These are phyloP conservation scores for Fagopyrum homotropicum DNA, from an alignment of 148 eudicot species.

Conservation along the genomic window DNA sequence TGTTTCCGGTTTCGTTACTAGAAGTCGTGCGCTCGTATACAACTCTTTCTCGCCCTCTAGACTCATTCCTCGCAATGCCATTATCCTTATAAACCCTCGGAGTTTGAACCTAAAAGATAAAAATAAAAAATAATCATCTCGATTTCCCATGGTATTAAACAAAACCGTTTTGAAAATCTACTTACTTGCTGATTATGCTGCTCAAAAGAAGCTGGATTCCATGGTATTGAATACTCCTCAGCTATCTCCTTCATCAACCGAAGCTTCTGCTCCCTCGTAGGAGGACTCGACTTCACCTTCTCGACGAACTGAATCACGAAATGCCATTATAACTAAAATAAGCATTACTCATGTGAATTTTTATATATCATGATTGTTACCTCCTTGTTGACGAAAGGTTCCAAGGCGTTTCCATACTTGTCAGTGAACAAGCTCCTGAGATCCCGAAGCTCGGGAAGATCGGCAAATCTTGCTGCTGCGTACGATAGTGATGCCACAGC, in stretches of 20 bases:
- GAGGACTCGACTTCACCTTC: conserved; percentile 40
- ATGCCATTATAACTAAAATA: background rate
- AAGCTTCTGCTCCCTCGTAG: conserved; percentile 60
- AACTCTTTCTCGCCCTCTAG: background rate
- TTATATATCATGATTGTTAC: conserved; percentile 23
- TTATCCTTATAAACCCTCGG: background rate
- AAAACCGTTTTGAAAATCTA: background rate
- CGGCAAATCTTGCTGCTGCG: conserved; percentile 94
- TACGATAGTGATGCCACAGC: conserved; percentile 65
- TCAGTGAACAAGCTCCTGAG: conserved; percentile 52
- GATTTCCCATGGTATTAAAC: background rate
- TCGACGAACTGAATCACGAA: conserved; percentile 38
- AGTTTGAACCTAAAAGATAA: background rate
- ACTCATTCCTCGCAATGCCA: background rate
- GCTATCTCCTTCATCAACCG: conserved; percentile 63
- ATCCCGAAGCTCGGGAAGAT: conserved; percentile 75
- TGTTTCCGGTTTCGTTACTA: background rate
- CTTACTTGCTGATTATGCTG: conserved; percentile 35
- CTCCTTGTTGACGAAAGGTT: conserved; percentile 50
- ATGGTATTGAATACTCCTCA: conserved; percentile 36
- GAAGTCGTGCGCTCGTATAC: background rate
- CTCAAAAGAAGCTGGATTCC: conserved; percentile 52
- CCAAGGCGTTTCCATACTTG: conserved; percentile 60
- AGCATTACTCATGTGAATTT: too few relatives aligned
- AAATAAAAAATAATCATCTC: background rate